These are phyloP conservation scores for Chlorella vulgaris DNA, from an alignment of 139 green algal genomes.

Conservation along the genomic window DNA sequence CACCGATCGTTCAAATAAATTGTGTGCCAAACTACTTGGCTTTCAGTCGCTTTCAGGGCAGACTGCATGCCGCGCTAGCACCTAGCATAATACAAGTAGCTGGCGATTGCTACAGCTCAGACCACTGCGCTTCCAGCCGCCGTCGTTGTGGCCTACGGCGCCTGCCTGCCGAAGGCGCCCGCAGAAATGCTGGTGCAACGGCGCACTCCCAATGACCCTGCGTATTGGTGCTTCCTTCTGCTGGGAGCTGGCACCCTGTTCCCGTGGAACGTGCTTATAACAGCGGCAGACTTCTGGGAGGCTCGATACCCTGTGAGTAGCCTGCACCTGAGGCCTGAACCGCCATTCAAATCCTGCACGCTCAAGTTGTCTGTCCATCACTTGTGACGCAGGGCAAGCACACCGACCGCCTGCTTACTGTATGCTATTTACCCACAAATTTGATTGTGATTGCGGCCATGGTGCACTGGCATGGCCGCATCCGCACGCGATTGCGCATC, in stretches of 20 bases:
- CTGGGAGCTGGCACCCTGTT: conserved; percentile 57
- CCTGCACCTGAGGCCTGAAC: not conserved
- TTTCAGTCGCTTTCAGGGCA: not conserved
- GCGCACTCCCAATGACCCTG: not conserved
- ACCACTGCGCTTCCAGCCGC: too few species aligned
- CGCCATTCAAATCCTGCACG: too few species aligned
- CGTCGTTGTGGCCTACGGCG: too few species aligned
- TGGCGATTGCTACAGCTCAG: too few species aligned
- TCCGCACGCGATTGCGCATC: conserved; percentile 43
- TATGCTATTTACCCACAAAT: conserved; percentile 72
- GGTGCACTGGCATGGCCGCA: conserved; percentile 34
- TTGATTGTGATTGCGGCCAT: conserved; percentile 51
- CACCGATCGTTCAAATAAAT: too few species aligned
- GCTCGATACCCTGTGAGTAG: not conserved
- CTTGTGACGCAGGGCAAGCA: conserved; percentile 54
- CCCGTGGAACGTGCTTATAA: conserved; percentile 84
- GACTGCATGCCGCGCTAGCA: too few species aligned
- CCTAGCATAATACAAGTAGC: too few species aligned
- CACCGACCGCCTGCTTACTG: conserved; percentile 74
- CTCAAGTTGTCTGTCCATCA: not conserved
- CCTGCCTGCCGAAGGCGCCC: not conserved
- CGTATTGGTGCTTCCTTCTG: conserved; percentile 15
- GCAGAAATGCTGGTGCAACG: not conserved
- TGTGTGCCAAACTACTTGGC: not conserved
- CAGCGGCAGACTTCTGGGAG: conserved; percentile 43